Evolutionary conservation across 1,284 basidiomycete species (phyloP).

Genomic region (Boletus mariae): DNA sequence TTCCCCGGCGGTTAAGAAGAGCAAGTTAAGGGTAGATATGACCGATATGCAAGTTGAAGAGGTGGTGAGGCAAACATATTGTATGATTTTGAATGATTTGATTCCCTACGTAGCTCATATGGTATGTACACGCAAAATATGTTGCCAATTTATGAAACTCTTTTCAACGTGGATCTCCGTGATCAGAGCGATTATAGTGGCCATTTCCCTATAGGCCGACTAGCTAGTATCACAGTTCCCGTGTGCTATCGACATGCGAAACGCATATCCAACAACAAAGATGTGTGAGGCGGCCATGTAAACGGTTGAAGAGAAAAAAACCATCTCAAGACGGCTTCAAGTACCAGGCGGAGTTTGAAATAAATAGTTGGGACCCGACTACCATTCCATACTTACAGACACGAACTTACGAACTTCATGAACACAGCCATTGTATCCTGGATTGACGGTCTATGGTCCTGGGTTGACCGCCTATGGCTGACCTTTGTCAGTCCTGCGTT

Average conservation of each 20-base stretch:
- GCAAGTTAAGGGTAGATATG: slow-evolving; percentile 17
- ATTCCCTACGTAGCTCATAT: too few species aligned
- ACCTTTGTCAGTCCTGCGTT: slow-evolving; percentile 40
- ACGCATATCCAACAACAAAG: slow-evolving; percentile 51
- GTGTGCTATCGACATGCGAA: slow-evolving; percentile 49
- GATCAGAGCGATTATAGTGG: slow-evolving; percentile 80
- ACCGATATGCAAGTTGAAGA: neutral
- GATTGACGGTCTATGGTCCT: slow-evolving; percentile 13
- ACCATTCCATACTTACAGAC: neutral
- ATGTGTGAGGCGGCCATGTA: slow-evolving; percentile 43
- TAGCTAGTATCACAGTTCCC: slow-evolving; percentile 37
- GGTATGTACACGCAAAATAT: slow-evolving; percentile 20
- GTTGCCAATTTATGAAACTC: slow-evolving; percentile 81
- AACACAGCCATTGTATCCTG: slow-evolving; percentile 13
- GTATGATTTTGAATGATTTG: neutral
- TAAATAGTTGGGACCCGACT: neutral
- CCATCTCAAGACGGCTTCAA: neutral
- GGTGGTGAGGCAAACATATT: neutral
- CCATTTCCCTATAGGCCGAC: slow-evolving; percentile 52
- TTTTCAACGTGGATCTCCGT: slow-evolving; percentile 59
- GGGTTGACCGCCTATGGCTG: slow-evolving; percentile 15
- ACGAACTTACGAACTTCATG: slow-evolving; percentile 9
- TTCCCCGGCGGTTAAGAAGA: slow-evolving; percentile 44
- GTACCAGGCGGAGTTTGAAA: slow-evolving; percentile 20
- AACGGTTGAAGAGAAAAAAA: slow-evolving; percentile 25